These are phyloP conservation scores for Lichtheimia corymbifera DNA, from an alignment of 371 early-diverging fungal species.

Conservation along the genomic window DNA sequence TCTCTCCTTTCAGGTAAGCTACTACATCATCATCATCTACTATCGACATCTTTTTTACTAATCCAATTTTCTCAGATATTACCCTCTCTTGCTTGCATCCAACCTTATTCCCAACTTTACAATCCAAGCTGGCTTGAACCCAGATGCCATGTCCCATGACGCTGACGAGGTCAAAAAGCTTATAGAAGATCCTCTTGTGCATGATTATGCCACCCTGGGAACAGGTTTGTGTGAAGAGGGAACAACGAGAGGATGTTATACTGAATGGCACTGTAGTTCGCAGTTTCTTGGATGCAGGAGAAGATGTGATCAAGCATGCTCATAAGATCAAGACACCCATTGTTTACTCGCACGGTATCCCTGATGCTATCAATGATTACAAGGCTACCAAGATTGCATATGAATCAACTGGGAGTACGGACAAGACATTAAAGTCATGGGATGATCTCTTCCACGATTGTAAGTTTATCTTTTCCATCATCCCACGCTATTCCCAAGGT, in stretches of 20 bases:
- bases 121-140: conserved; percentile 39
- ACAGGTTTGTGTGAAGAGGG: conserved; percentile 29
- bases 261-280: conserved; percentile 19
- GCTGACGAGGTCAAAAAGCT: conserved; percentile 46
- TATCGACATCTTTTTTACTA: too few species aligned
- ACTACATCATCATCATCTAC: too few species aligned
- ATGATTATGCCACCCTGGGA: conserved; percentile 42
- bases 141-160: conserved; percentile 50
- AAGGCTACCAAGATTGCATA: conserved; percentile 40
- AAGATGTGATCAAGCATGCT: conserved; percentile 10
- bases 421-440: conserved; percentile 53
- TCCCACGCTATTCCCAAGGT: too few species aligned
- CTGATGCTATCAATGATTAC: conserved; percentile 47
- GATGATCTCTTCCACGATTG: conserved; percentile 55
- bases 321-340: conserved; percentile 35
- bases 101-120: conserved; percentile 49
- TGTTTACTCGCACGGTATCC: conserved; percentile 48
- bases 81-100: conserved; percentile 31
- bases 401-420: conserved; percentile 38
- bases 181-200: conserved; percentile 55
- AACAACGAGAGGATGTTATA: not conserved
- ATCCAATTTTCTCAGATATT: conserved; percentile 9
- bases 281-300: conserved; percentile 37
- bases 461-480: conserved; percentile 13
- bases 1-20: conserved; percentile 24